Evolutionary conservation across 345 rosid species (phyloP), one percentile per base, ranked within the genome.

Genomic region (Hirschfeldia incana): DNA sequence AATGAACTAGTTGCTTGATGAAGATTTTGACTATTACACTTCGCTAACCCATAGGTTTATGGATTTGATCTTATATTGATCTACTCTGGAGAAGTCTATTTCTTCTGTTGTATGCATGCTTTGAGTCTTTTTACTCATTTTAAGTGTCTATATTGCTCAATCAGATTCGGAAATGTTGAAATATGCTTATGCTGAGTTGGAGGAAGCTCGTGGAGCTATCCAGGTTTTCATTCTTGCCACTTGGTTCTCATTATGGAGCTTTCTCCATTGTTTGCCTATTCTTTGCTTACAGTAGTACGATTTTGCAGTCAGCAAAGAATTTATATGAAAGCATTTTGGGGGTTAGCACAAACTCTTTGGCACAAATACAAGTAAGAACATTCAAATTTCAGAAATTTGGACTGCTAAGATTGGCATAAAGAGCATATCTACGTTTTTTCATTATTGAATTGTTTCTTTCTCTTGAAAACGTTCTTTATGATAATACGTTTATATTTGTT

Each of bases 111-210:
- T 28, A 3, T 28, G 65, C 36, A 4, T 74, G 51, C 2, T 74
- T 26, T 6, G 6, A 13, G 46, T 67, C 78, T 74, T 68, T 27
- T 29, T 17, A 33, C 34, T 17, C 29, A 4, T 2, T 16, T 16
- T 51, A 69, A 46, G 34, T 67, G 16, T 70, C 37, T 75, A 42
- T n/a, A 34, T 36, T 81, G 17, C 37, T 1, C 21, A 26, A 46
- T 78, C 88, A 94, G 97, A 89, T 78, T 94, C 97, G 62, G 97
- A 90, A 75, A 85, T 88, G 91, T 85, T 92, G 55, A 89, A 90
- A 85, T 94, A 91, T 90, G 98, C 97, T 72, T 92, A 88, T 83
- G 97, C 97, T 1, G 97, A 94, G 86, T 78, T 91, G 82, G 97
- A 94, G 87, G 98, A 92, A 87, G 88, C 97, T 73, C 92, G 87